phyloP scores from a whole-genome alignment of 345 rosid genomes.

The Pistacia integerrima region DNA sequence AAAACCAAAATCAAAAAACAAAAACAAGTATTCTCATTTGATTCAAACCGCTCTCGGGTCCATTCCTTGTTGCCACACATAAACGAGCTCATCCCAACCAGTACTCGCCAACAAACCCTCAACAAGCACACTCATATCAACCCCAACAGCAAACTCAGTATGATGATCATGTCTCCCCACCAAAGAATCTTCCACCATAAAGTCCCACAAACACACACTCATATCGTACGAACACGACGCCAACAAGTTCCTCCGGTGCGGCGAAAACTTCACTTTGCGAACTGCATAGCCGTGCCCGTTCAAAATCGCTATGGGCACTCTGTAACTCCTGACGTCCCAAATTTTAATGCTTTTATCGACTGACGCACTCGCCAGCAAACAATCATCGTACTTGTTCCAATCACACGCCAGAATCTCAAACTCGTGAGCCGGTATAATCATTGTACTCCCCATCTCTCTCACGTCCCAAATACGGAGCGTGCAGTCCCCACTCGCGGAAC shows the following conservation, averaged over 20 bases:
- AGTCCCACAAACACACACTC: conserved; percentile 89
- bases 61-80: conserved; percentile 92
- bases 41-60: conserved; percentile 72
- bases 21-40: conserved; percentile 18
- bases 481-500: conserved; percentile 91
- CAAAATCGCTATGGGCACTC: conserved; percentile 67
- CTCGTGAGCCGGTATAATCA: conserved; percentile 91
- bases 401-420: conserved; percentile 78
- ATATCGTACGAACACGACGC: conserved; percentile 89
- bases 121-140: conserved; percentile 92
- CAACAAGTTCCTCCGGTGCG: conserved; percentile 68
- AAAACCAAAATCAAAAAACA: background rate
- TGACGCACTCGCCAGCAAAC: conserved; percentile 71
- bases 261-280: conserved; percentile 85
- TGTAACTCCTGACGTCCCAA: conserved; percentile 83
- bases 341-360: conserved; percentile 77
- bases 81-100: conserved; percentile 94
- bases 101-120: conserved; percentile 90
- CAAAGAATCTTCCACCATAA: conserved; percentile 86
- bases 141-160: conserved; percentile 82
- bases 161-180: conserved; percentile 87
- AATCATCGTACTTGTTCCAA: conserved; percentile 96
- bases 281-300: conserved; percentile 90
- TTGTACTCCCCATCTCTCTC: conserved; percentile 83
- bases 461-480: conserved; percentile 88